phyloP scores from a whole-genome alignment of 2,329 filamentous ascomycete genomes.

The Ceratocystis smalleyi region DNA sequence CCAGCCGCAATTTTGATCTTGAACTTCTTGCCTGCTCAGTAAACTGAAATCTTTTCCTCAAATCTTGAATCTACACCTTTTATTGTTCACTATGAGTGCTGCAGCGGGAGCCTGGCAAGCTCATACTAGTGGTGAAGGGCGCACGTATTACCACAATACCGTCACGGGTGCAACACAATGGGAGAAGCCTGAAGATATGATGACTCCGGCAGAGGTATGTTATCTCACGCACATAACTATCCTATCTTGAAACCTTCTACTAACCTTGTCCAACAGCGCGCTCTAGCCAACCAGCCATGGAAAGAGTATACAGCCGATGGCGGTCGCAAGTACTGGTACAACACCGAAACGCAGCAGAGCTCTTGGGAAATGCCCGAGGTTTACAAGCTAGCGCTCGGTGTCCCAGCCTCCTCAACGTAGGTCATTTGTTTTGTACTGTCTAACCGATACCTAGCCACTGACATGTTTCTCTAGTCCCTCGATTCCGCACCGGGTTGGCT shows the following conservation, averaged over 20 bases:
- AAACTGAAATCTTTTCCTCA: too few species aligned
- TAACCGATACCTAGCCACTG: background rate
- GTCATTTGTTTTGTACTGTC: background rate
- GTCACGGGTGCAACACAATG: slow-evolving; percentile 80
- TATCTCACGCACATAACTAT: background rate
- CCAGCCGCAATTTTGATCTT: background rate
- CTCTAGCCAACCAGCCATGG: slow-evolving; percentile 71
- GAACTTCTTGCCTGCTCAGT: background rate
- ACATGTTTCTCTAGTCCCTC: slow-evolving; percentile 19
- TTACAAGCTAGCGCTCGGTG: slow-evolving; percentile 60
- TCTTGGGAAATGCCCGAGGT: slow-evolving; percentile 86
- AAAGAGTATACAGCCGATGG: slow-evolving; percentile 79
- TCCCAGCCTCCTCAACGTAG: slow-evolving; percentile 20
- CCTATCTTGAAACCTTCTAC: background rate
- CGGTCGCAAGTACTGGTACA: slow-evolving; percentile 89
- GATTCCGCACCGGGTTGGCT: slow-evolving; percentile 30
- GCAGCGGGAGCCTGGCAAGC: slow-evolving; percentile 51
- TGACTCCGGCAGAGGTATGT: slow-evolving; percentile 64
- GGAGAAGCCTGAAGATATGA: slow-evolving; percentile 82
- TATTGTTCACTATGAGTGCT: slow-evolving; percentile 8
- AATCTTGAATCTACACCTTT: background rate
- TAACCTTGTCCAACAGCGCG: slow-evolving; percentile 39
- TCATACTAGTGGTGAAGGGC: slow-evolving; percentile 64
- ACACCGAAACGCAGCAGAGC: slow-evolving; percentile 79
- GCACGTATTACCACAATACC: slow-evolving; percentile 81